phyloP scores from a whole-genome alignment of 495 filamentous ascomycete species.

The Rostrohypoxylon terebratum region DNA sequence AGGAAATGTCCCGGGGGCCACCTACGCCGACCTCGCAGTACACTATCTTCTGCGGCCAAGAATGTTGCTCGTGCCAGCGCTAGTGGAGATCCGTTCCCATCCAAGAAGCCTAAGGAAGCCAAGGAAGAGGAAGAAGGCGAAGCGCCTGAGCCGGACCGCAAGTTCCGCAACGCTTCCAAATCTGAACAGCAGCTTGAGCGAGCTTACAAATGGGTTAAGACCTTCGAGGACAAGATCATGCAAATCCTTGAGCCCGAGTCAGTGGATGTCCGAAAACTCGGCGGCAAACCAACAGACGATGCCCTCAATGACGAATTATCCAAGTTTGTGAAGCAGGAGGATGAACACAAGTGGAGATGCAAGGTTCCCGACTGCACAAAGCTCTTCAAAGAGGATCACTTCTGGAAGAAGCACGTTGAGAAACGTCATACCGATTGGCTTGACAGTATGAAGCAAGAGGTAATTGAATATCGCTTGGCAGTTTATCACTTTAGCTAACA shows the following conservation, averaged over 20 bases:
- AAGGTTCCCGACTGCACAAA: conserved; percentile 96
- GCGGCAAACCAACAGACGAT: conserved; percentile 87
- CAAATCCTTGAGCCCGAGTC: conserved; percentile 91
- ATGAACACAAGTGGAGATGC: conserved; percentile 95
- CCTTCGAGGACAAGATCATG: conserved; percentile 95
- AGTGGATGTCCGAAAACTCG: conserved; percentile 86
- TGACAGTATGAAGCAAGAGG: conserved; percentile 82
- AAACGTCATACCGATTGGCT: conserved; percentile 94
- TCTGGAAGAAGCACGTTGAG: conserved; percentile 98
- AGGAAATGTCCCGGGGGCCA: conserved; percentile 97
- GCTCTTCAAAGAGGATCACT: conserved; percentile 94
- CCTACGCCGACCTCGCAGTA: conserved; percentile 87
- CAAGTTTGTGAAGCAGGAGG: conserved; percentile 95
- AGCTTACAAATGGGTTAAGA: conserved; percentile 99
- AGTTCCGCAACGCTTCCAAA: conserved; percentile 75
- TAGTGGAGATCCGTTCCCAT: conserved; percentile 79
- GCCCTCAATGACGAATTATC: conserved; percentile 85
- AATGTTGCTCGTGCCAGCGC: conserved; percentile 87
- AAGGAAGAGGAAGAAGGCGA: conserved; percentile 74
- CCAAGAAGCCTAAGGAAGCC: conserved; percentile 75
- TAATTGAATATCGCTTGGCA: conserved; percentile 58
- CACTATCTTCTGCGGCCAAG: conserved; percentile 83
- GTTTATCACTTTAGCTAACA: conserved; percentile 19
- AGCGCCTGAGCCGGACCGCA: conserved; percentile 71
- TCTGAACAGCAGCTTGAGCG: conserved; percentile 90